Conservation (phyloP, 2,329 filamentous ascomycete species). For the Cercospora berteroae region DNA sequence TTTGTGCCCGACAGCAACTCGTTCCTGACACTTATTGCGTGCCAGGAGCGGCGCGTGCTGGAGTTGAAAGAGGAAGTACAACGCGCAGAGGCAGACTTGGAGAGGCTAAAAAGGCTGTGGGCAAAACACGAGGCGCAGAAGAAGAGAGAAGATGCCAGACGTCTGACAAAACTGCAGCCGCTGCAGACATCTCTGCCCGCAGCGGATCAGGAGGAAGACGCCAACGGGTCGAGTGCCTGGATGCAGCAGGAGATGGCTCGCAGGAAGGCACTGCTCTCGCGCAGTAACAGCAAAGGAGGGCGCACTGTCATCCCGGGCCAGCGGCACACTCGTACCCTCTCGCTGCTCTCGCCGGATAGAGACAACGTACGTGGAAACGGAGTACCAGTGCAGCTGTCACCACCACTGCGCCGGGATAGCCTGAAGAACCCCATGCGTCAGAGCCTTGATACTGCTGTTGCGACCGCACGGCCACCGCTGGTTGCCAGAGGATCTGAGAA, state of each 20-base stretch:
- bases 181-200: slow-evolving; percentile 46
- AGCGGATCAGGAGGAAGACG: slow-evolving; percentile 44
- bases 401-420: slow-evolving; percentile 31
- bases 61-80: slow-evolving; percentile 88
- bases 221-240: slow-evolving; percentile 46
- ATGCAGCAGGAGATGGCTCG: slow-evolving; percentile 66
- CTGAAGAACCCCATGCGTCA: slow-evolving; percentile 20
- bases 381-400: slow-evolving; percentile 4
- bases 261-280: slow-evolving; percentile 63
- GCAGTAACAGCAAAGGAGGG: slow-evolving; percentile 46
- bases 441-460: slow-evolving; percentile 8
- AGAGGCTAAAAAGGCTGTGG: slow-evolving; percentile 79
- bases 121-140: slow-evolving; percentile 71
- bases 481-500: slow-evolving; percentile 7
- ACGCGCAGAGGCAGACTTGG: slow-evolving; percentile 75
- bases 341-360: slow-evolving; percentile 68
- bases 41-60: slow-evolving; percentile 85
- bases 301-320: slow-evolving; percentile 63
- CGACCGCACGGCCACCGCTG: slow-evolving; percentile 3
- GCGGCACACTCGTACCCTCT: slow-evolving; percentile 65
- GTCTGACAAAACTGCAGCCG: slow-evolving; percentile 59
- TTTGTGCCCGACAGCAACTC: slow-evolving; percentile 39
- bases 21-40: slow-evolving; percentile 83
- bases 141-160: slow-evolving; percentile 67
- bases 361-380: slow-evolving; percentile 18